A percentile compares a stretch with the other conserved stretches of the same genome.
phyloP scores from a whole-genome alignment of 352 stramenopile genomes.

The Pythium grandisporangium region DNA sequence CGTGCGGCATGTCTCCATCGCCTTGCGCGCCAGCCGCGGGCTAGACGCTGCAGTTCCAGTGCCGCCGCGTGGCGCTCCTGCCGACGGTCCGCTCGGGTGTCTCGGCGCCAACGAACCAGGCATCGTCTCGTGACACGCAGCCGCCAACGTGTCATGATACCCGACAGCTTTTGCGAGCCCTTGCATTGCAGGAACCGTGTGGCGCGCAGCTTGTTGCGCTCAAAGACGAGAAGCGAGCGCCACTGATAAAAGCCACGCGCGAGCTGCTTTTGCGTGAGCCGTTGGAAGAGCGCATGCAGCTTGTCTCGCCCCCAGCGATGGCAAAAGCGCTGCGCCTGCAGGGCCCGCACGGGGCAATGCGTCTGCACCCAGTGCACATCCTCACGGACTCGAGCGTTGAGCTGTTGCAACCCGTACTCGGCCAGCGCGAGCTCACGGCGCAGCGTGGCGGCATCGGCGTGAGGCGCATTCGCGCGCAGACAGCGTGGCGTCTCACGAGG shows the following conservation, averaged over 20 bases:
- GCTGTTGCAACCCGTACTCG: conserved; percentile 66
- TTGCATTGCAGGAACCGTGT: conserved; percentile 83
- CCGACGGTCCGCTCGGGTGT: conserved; percentile 30
- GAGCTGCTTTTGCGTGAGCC: conserved; percentile 58
- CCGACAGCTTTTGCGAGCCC: conserved; percentile 51
- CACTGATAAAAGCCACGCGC: conserved; percentile 66
- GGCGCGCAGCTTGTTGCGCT: conserved; percentile 69
- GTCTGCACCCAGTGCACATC: conserved; percentile 82
- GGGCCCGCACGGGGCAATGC: conserved; percentile 68
- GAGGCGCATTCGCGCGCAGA: conserved; percentile 36
- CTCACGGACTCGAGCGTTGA: conserved; percentile 64
- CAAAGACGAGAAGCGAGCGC: conserved; percentile 49
- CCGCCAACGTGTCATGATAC: conserved; percentile 57
- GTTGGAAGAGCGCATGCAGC: conserved; percentile 59
- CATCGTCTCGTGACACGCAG: conserved; percentile 35
- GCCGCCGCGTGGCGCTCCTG: conserved; percentile 54
- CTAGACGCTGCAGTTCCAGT: conserved; percentile 62
- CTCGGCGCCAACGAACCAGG: conserved; percentile 40
- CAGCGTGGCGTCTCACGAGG: conserved; percentile 43
- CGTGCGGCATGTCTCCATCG: conserved; percentile 11
- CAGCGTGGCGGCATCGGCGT: conserved; percentile 44
- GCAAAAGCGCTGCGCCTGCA: conserved; percentile 80
- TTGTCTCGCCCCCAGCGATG: conserved; percentile 82
- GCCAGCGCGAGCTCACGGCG: conserved; percentile 69
- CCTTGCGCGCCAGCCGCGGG: conserved; percentile 36